phyloP scores from a whole-genome alignment of 495 filamentous ascomycete genomes.

The Penicillium malachiteum region DNA sequence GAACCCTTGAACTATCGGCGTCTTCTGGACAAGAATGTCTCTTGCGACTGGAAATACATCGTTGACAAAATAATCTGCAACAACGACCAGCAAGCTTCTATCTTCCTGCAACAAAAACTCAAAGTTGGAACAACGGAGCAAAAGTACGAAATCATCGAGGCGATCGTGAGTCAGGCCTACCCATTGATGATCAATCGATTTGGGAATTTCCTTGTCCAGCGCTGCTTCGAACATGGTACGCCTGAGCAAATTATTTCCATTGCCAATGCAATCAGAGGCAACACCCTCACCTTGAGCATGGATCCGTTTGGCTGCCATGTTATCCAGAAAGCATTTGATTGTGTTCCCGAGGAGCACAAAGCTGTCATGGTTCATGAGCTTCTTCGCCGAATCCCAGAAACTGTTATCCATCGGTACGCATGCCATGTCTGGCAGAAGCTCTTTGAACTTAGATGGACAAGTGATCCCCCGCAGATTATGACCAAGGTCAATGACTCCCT shows the following conservation, averaged over 20 bases:
- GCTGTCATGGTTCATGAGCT: conserved; percentile 97
- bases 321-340: conserved; percentile 97
- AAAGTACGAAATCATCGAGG: conserved; percentile 94
- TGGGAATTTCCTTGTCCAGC: conserved; percentile 97
- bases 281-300: conserved; percentile 92
- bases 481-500: conserved; percentile 95
- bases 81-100: conserved; percentile 98
- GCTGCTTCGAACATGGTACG: conserved; percentile 97
- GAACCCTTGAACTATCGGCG: conserved; percentile 98
- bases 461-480: conserved; percentile 97
- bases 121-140: conserved; percentile 95
- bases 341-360: conserved; percentile 95
- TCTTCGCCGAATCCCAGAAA: conserved; percentile 92
- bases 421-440: conserved; percentile 99
- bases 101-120: conserved; percentile 97
- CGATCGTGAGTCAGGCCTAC: conserved; percentile 94
- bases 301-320: conserved; percentile 98
- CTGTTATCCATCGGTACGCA: conserved; percentile 95
- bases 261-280: conserved; percentile 90
- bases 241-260: conserved; percentile 93
- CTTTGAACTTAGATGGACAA: conserved; percentile 95
- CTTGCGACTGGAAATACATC: conserved; percentile 99
- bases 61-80: conserved; percentile 99
- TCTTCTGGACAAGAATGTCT: conserved; percentile 91
- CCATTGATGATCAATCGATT: conserved; percentile 93